Percentiles rank a stretch among this genome's conserved stretches.
Evolutionary conservation across 108 stramenopile genomes (phyloP).

Genomic region (Pseudonitzschia pungens): DNA sequence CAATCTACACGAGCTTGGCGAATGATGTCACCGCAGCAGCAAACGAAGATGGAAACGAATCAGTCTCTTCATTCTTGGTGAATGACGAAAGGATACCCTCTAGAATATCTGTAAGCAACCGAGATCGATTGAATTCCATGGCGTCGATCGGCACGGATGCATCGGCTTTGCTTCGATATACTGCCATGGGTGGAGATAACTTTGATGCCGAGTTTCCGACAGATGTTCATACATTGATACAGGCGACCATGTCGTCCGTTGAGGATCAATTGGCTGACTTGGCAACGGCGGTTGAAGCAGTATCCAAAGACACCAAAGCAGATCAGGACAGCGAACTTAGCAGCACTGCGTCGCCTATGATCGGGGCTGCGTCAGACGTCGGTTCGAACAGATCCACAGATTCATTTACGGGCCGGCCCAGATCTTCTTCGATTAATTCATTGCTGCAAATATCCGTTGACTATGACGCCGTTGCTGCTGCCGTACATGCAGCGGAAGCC

Average conservation of each 20-base stretch:
- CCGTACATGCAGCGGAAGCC: conserved; percentile 76
- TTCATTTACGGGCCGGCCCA: conserved; percentile 24
- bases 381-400: conserved; percentile 9
- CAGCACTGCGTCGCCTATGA: conserved; percentile 41
- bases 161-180: conserved; percentile 23
- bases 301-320: conserved; percentile 19
- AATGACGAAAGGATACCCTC: conserved; percentile 33
- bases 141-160: conserved; percentile 54
- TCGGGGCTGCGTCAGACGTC: conserved; percentile 38
- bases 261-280: conserved; percentile 49
- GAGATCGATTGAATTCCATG: conserved; percentile 59
- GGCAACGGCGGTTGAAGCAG: conserved; percentile 32
- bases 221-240: conserved; percentile 48
- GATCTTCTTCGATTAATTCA: conserved; percentile 34
- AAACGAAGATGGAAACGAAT: conserved; percentile 37
- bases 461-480: conserved; percentile 76
- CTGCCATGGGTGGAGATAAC: neutral
- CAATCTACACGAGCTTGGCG: conserved; percentile 31
- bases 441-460: conserved; percentile 47
- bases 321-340: conserved; percentile 34
- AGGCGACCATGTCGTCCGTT: conserved; percentile 49
- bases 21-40: conserved; percentile 64
- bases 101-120: conserved; percentile 28
- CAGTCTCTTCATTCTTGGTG: conserved; percentile 36
- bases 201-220: conserved; percentile 36